These are phyloP conservation scores for Astragalus glycyphyllos DNA, from an alignment of 306 rosid species.

Conservation along the genomic window DNA sequence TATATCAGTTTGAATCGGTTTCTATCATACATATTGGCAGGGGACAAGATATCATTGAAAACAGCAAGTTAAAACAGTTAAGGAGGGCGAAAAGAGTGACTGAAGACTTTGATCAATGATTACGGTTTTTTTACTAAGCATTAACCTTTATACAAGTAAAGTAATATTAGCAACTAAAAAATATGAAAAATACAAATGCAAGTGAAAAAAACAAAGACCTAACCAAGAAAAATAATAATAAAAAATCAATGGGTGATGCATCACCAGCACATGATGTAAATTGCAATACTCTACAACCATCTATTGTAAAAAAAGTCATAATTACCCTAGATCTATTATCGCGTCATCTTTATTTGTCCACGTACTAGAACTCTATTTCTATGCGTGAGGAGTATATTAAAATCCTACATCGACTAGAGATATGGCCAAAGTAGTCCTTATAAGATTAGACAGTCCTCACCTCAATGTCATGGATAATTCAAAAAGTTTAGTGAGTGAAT, in stretches of 20 bases:
- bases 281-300: conserved; percentile 15
- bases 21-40: conserved; percentile 23
- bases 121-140: no score
- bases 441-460: neutral
- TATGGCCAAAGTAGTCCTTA: neutral
- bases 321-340: no score
- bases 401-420: no score
- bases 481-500: no score
- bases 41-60: neutral
- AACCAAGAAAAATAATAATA: conserved; percentile 33
- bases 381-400: neutral
- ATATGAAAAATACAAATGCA: conserved; percentile 18
- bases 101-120: neutral
- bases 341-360: no score
- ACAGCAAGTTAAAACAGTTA: neutral
- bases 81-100: neutral
- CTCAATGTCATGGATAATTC: neutral
- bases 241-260: conserved; percentile 28
- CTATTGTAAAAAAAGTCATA: no score
- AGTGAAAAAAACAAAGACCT: neutral
- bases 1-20: no score
- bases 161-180: neutral
- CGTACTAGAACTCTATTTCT: no score
- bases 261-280: conserved; percentile 11
- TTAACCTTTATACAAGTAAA: no score